These are phyloP conservation scores for Cryptosporidium sp. DNA, from an alignment of 169 alveolate genomes.

Conservation along the genomic window DNA sequence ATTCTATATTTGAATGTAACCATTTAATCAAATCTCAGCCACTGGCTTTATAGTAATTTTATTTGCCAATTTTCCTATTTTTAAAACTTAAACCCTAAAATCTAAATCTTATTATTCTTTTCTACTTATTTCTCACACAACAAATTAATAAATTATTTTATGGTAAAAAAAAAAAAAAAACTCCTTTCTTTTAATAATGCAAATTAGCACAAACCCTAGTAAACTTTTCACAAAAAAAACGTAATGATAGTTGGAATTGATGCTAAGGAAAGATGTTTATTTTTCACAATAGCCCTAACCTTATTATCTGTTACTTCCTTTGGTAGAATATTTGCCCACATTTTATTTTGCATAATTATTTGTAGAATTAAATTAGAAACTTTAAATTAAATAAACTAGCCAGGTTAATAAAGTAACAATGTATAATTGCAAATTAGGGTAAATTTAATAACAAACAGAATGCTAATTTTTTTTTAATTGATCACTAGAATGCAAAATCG, in stretches of 20 bases:
- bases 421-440: neutral
- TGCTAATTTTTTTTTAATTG: neutral
- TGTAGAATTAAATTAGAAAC: no score
- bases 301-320: neutral
- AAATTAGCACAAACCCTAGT: neutral
- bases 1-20: slow-evolving; percentile 40
- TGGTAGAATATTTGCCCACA: neutral
- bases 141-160: neutral
- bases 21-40: neutral
- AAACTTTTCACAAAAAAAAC: slow-evolving; percentile 14
- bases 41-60: neutral
- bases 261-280: neutral
- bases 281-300: neutral
- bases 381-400: no score
- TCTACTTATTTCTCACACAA: neutral
- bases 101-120: slow-evolving; percentile 31
- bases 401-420: no score
- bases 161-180: neutral
- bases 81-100: slow-evolving; percentile 54
- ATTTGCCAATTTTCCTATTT: neutral
- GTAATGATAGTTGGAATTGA: neutral
- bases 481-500: neutral
- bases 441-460: neutral
- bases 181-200: neutral
- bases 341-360: no score